Evolutionary conservation across 441 rosid genomes (phyloP), one percentile per base, ranked within the genome.

Genomic region (Corymbia citriodora): DNA sequence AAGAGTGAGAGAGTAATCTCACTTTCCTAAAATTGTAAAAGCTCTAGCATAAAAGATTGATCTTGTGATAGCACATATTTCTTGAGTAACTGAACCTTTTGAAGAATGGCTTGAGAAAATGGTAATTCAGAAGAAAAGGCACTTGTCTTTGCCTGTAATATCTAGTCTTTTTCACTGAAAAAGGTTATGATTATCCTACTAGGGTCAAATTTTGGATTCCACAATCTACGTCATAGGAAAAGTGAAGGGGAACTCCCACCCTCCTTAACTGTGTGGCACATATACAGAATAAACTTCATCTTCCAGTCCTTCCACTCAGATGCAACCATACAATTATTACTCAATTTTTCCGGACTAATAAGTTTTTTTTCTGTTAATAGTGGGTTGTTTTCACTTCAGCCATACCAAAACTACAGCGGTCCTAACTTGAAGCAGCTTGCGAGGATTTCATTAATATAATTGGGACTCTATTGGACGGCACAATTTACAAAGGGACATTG

Each of bases 381-480:
- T 81, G 72, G 55, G 29, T 85, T 50, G 79, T 89, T 89, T 70
- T 82, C 88, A 59, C 91, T 92, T 87, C 98, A 97, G 99, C 96
- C 88, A 97, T 96, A 48, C 99, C 99, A 18, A 97, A 95, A 92
- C 95, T 97, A 82, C 95, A 94, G 94, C 94, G 98, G 88, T 91
- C 97, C 68, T 99, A 98, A 92, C 97, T 98, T 88, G 96, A 94
- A 94, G 97, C 96, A 82, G 99, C 99, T 36, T 97, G 99, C 88
- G 99, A 98, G 93, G 99, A 97, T 93, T 98, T 98, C 91, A 98
- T 99, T 89, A 98, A 98, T 91, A 95, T 98, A 92, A 96, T 98
- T 49, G 99, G 97, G 53, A 91, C 96, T 87, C 95, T 95, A 89
- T 93, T 96, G 29, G 95, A 94, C 45, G 97, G 98, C 33, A 94